Percentiles rank a stretch among this genome's conserved stretches.
Evolutionary conservation across 1,284 basidiomycete species (phyloP).

Genomic region (Ustilago tritici): DNA sequence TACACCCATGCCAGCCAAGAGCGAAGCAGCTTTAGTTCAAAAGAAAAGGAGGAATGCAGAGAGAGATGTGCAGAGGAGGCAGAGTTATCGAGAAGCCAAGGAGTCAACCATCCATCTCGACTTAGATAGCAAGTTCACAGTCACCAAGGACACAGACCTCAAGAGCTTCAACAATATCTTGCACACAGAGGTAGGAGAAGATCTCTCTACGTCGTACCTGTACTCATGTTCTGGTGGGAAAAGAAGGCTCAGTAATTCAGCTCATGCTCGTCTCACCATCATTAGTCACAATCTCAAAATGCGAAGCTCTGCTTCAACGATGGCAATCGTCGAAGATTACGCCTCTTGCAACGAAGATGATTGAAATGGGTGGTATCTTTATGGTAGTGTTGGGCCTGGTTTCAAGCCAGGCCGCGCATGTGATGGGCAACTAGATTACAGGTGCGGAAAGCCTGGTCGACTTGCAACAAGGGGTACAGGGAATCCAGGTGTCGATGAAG

Average conservation of each 20-base stretch:
- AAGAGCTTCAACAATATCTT: background rate
- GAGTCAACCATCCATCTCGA: background rate
- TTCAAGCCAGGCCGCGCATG: slow-evolving; percentile 1
- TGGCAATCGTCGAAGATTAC: background rate
- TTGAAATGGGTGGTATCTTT: slow-evolving; percentile 1
- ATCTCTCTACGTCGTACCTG: background rate
- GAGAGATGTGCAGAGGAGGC: background rate
- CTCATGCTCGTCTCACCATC: background rate
- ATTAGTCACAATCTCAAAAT: background rate
- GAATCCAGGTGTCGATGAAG: background rate
- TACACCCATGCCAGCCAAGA: background rate
- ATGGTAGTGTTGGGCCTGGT: background rate
- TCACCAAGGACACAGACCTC: background rate
- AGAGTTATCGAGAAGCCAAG: slow-evolving; percentile 4
- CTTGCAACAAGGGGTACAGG: background rate
- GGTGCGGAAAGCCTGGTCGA: background rate
- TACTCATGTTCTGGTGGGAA: background rate
- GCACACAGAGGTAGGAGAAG: slow-evolving; percentile 4
- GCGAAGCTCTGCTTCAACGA: background rate
- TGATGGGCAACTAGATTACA: slow-evolving; percentile 26
- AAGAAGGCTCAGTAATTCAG: background rate
- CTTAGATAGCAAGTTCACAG: background rate
- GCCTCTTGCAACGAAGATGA: background rate
- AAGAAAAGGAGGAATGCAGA: slow-evolving; percentile 3
- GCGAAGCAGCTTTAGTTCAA: background rate